Evolutionary conservation across 2,329 filamentous ascomycete species (phyloP).

Genomic region (Exophiala aquamarina): DNA sequence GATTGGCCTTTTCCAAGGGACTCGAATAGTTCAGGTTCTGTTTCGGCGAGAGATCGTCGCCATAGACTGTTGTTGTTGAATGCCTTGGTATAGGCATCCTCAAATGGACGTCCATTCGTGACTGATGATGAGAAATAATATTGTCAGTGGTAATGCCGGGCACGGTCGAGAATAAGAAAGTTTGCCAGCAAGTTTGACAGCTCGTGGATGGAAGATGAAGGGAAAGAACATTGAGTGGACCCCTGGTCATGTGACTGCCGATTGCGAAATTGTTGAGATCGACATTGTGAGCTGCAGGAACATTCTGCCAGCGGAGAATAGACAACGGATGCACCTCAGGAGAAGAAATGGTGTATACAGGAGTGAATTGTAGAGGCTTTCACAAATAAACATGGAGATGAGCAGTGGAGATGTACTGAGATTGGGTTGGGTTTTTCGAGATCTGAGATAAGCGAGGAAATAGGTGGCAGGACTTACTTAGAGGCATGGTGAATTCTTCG

Average conservation of each 20-base stretch:
- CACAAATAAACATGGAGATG: background rate
- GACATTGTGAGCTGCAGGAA: background rate
- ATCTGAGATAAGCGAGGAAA: background rate
- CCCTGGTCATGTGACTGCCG: background rate
- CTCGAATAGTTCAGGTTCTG: slow-evolving; percentile 67
- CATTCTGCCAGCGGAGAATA: background rate
- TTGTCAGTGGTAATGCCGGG: background rate
- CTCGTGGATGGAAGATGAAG: background rate
- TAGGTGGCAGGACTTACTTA: background rate
- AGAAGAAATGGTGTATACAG: background rate
- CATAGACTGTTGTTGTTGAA: slow-evolving; percentile 29
- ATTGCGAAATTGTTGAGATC: background rate
- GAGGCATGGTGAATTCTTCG: background rate
- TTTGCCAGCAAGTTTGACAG: background rate
- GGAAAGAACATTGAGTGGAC: background rate
- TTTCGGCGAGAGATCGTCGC: slow-evolving; percentile 28
- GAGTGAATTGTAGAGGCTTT: background rate
- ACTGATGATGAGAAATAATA: background rate
- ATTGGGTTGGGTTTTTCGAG: too few species aligned
- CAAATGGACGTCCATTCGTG: background rate
- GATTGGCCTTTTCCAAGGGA: slow-evolving; percentile 67
- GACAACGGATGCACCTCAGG: background rate
- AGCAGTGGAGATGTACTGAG: background rate
- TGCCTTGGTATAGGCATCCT: slow-evolving; percentile 24
- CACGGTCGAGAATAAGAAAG: background rate